A percentile compares a stretch with the other conserved stretches of the same genome.
phyloP scores from a whole-genome alignment of 495 filamentous ascomycete species.

The Thermothielavioides terrestris region DNA sequence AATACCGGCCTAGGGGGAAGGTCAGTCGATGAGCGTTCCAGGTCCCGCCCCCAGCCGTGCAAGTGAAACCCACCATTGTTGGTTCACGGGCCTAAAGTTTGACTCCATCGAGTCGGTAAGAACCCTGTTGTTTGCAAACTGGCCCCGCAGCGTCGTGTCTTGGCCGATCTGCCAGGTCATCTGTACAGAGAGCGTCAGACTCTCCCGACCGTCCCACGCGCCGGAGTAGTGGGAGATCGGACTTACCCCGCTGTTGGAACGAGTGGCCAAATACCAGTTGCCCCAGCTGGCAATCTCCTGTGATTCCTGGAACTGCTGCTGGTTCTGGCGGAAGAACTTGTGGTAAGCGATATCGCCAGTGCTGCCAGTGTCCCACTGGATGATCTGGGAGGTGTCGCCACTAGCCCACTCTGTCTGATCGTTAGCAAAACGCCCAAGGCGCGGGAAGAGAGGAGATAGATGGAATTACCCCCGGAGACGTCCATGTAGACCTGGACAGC shows the following conservation, averaged over 20 bases:
- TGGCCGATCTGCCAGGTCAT: slow-evolving; percentile 57
- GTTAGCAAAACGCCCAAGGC: slow-evolving; percentile 25
- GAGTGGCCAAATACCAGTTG: slow-evolving; percentile 61
- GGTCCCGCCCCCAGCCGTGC: background rate
- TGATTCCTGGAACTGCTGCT: slow-evolving; percentile 60
- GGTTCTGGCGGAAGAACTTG: slow-evolving; percentile 50
- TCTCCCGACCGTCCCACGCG: background rate
- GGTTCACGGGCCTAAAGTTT: slow-evolving; percentile 59
- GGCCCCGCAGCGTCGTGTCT: slow-evolving; percentile 53
- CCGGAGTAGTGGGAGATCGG: no score
- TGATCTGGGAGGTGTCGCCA: slow-evolving; percentile 28
- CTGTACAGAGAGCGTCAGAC: slow-evolving; percentile 20
- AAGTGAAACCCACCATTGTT: slow-evolving; percentile 45
- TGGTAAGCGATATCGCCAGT: slow-evolving; percentile 37
- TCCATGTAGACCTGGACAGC: slow-evolving; percentile 78
- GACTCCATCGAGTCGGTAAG: slow-evolving; percentile 58
- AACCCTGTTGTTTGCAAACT: slow-evolving; percentile 55
- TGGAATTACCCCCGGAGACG: slow-evolving; percentile 65
- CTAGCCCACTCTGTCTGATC: slow-evolving; percentile 35
- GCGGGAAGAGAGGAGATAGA: background rate
- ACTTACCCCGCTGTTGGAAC: slow-evolving; percentile 29
- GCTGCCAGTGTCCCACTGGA: slow-evolving; percentile 33
- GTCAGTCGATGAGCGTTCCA: slow-evolving; percentile 7
- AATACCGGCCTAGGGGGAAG: slow-evolving; percentile 86
- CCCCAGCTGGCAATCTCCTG: slow-evolving; percentile 81